These are phyloP conservation scores for Populus nigra DNA, from an alignment of 345 rosid species.

Conservation along the genomic window DNA sequence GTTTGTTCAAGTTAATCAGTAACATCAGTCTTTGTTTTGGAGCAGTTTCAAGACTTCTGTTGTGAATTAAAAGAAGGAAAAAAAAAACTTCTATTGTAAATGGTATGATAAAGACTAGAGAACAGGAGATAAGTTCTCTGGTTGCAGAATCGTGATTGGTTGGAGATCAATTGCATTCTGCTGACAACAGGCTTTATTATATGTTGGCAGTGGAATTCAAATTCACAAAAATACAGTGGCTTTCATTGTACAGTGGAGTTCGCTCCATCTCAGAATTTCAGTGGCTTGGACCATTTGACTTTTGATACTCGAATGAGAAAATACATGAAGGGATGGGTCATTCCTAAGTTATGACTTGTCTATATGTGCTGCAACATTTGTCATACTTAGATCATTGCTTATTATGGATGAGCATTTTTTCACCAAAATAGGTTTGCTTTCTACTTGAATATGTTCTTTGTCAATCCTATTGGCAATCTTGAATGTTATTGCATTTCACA, in stretches of 20 bases:
- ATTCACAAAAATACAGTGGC: neutral
- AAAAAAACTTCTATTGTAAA: neutral
- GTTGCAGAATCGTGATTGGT: no score
- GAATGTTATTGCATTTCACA: no score
- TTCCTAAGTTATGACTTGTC: neutral
- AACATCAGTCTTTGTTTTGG: neutral
- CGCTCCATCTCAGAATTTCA: neutral
- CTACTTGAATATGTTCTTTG: neutral
- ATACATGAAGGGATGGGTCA: neutral
- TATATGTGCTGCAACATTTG: neutral
- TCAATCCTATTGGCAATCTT: neutral
- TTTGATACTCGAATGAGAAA: neutral
- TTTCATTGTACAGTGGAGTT: neutral
- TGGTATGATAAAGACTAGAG: neutral
- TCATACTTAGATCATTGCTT: neutral
- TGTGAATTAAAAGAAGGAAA: neutral
- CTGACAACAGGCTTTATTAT: neutral
- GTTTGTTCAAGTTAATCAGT: neutral
- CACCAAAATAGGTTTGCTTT: neutral
- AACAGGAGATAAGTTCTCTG: no score
- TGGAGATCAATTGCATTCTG: neutral
- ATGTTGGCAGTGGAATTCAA: neutral
- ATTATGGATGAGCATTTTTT: neutral
- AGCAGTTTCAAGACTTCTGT: neutral
- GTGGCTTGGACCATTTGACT: no score